Conservation (phyloP, 2,329 filamentous ascomycete species). For the Lithohypha guttulata region DNA sequence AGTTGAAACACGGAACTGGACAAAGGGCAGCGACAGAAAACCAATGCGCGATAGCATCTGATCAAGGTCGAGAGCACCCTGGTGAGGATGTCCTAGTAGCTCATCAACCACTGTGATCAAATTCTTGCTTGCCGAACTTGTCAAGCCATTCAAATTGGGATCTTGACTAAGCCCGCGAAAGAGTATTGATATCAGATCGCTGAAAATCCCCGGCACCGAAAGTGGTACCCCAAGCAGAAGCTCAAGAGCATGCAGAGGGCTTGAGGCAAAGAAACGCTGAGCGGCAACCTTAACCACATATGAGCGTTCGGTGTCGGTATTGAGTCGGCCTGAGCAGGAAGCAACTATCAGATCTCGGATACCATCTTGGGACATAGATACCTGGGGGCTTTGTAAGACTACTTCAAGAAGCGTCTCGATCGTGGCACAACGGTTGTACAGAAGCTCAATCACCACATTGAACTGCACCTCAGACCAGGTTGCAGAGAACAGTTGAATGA, state of each 20-base stretch:
- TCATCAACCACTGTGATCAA: constrained; percentile 1
- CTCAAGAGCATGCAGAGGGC: constrained; percentile 4
- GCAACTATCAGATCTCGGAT: not conserved
- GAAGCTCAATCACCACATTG: constrained; percentile 29
- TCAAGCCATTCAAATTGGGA: constrained; percentile 29
- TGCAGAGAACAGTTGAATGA: constrained; percentile 29
- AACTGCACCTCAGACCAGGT: constrained; percentile 26
- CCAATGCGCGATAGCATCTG: not conserved
- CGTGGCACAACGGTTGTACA: constrained; percentile 36
- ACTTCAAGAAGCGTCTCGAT: constrained; percentile 29
- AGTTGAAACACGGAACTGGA: constrained; percentile 28
- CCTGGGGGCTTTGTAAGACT: constrained; percentile 1
- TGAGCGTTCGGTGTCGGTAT: not conserved
- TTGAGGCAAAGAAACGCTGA: not conserved
- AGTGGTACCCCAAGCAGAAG: not conserved
- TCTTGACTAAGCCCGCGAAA: too few relatives aligned
- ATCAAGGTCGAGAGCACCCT: not conserved
- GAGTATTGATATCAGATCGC: constrained; percentile 26
- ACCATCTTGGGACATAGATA: constrained; percentile 1
- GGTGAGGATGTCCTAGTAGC: not conserved
- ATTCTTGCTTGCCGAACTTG: constrained; percentile 23
- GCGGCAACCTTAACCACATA: constrained; percentile 5
- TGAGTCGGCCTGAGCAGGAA: too few relatives aligned
- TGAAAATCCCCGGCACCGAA: not conserved
- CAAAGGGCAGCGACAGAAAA: constrained; percentile 31